Percentiles rank a stretch among this genome's conserved stretches.
Evolutionary conservation across 2,329 filamentous ascomycete species (phyloP).

Genomic region (Aspergillus ochraceus): DNA sequence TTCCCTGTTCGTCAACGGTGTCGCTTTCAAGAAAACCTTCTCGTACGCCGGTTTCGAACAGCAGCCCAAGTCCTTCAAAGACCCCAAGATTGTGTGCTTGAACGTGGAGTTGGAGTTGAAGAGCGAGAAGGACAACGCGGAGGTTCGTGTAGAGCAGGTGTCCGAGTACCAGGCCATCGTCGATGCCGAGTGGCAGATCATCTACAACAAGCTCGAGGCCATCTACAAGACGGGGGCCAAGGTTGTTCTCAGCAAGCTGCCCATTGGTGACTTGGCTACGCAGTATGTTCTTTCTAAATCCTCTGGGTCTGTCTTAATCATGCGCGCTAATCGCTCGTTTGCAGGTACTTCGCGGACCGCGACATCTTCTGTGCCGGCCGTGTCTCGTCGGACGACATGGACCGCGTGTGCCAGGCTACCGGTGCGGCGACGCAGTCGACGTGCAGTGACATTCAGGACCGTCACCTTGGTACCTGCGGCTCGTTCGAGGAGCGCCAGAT

Average conservation of each 20-base stretch:
- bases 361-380: slow-evolving; percentile 98
- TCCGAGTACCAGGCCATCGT: slow-evolving; percentile 99
- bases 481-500: slow-evolving; percentile 95
- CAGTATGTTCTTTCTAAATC: slow-evolving; percentile 55
- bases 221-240: slow-evolving; percentile 92
- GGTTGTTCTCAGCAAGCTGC: slow-evolving; percentile 94
- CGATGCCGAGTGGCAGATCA: slow-evolving; percentile 99
- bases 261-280: slow-evolving; percentile 94
- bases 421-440: slow-evolving; percentile 92
- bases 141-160: slow-evolving; percentile 96
- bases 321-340: slow-evolving; percentile 1
- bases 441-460: slow-evolving; percentile 86
- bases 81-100: slow-evolving; percentile 94
- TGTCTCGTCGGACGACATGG: slow-evolving; percentile 87
- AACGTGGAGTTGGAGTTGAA: slow-evolving; percentile 98
- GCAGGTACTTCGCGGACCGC: slow-evolving; percentile 84
- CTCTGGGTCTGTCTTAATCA: not conserved
- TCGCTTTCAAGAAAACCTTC: slow-evolving; percentile 99
- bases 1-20: slow-evolving; percentile 94
- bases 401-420: slow-evolving; percentile 92
- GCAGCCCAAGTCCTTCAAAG: slow-evolving; percentile 91
- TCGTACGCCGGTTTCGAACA: slow-evolving; percentile 99
- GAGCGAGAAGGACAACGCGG: slow-evolving; percentile 98
- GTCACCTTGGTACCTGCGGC: slow-evolving; percentile 89
- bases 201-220: slow-evolving; percentile 98